Evolutionary conservation across 2,329 filamentous ascomycete genomes (phyloP), one percentile per base, ranked within the genome.

Genomic region (Monosporascus sp.): DNA sequence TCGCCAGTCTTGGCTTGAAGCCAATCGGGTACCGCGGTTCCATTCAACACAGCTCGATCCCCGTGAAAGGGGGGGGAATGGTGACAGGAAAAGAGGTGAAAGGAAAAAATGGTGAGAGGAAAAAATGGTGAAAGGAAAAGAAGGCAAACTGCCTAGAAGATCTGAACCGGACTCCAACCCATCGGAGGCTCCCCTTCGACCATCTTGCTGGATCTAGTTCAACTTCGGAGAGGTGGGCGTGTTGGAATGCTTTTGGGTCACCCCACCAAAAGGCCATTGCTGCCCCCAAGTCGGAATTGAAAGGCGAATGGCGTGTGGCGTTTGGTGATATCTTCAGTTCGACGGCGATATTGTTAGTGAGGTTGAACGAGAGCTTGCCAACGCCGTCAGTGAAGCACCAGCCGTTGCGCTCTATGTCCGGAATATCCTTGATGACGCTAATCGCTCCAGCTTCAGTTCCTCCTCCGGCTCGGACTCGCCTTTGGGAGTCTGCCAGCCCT

Each of bases 281-380:
- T 92, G 1, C 94, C 94, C 8, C 90, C 92, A 63, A 97, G 84
- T 7, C 94, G 88, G 63, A 97, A 96, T 63, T 99, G 94, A 60
- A 89, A 93, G 0, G 89, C 87, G 0, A 91, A 96, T 0, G 94
- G 91, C 5, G 82, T 74, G 5, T 79, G 71, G 2, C 77, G 71
- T 2, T 79, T 70, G 14, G 78, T 77, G 20, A 77, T n/a, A 72
- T 27, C 67, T 1, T 79, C 56, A 95, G 81, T 59, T 94, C 87
- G 16, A 81, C 74, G 9, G 86, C 81, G 44, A 94, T 83, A 71
- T 94, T 82, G 26, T 84, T 75, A 0, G 91, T 88, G 20, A 96
- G 74, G 55, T 89, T 86, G 0, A 71, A 72, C 0, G 93, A 97
- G n/a, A 99, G 90, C 66, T 90, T 95, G 1, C 94, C 94, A 3